These are phyloP conservation scores for Coemansia sp. DNA, from an alignment of 192 early-diverging fungal genomes.

Conservation along the genomic window DNA sequence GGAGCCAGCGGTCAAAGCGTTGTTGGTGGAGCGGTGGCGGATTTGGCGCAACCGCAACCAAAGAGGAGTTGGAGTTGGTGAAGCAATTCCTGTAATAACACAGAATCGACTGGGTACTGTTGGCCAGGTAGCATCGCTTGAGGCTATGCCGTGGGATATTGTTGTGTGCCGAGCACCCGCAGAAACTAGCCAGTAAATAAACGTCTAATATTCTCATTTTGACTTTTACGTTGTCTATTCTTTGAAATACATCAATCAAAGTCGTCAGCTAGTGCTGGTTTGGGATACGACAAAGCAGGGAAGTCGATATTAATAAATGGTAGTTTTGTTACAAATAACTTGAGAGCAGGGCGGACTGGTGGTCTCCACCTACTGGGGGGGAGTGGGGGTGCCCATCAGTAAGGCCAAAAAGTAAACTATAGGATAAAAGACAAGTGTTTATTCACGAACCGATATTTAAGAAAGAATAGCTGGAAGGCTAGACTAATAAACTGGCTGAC, in stretches of 20 bases:
- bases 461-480: too few relatives aligned
- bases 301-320: too few relatives aligned
- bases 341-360: too few relatives aligned
- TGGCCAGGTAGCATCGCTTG: not conserved
- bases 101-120: not conserved
- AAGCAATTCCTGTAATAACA: not conserved
- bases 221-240: not conserved
- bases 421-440: too few relatives aligned
- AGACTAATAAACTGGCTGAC: too few relatives aligned
- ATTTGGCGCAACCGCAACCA: not conserved
- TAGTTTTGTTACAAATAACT: too few relatives aligned
- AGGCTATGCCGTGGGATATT: conserved; percentile 24
- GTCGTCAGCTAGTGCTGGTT: too few relatives aligned
- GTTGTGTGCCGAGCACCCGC: not conserved
- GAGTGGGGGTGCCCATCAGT: too few relatives aligned
- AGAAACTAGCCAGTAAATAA: not conserved
- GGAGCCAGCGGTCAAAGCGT: conserved; percentile 18
- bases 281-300: too few relatives aligned
- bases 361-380: too few relatives aligned
- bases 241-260: not conserved
- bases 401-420: too few relatives aligned
- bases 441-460: too few relatives aligned
- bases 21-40: conserved; percentile 8
- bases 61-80: not conserved
- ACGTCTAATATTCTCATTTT: not conserved